These are phyloP conservation scores for Acer yangbiense DNA, from an alignment of 345 rosid genomes.

Conservation along the genomic window DNA sequence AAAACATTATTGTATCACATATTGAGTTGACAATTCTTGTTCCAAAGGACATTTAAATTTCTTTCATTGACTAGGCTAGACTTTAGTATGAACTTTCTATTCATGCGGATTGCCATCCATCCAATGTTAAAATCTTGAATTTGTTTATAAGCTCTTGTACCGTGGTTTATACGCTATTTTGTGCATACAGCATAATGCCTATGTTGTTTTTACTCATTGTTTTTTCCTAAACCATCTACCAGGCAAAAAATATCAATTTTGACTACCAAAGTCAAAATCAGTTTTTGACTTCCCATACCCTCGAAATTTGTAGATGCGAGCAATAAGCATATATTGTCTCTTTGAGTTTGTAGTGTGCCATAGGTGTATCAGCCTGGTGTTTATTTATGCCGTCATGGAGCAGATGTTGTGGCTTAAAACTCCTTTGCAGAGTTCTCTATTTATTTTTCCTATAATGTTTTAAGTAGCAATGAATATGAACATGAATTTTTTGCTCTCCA, in stretches of 20 bases:
- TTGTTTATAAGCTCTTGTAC: neutral
- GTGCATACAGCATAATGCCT: neutral
- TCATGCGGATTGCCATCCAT: neutral
- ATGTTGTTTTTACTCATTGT: neutral
- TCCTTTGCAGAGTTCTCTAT: no score
- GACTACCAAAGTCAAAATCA: neutral
- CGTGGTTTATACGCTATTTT: neutral
- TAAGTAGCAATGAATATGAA: neutral
- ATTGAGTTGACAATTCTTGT: conserved; percentile 3
- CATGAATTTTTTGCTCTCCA: neutral
- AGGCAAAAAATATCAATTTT: neutral
- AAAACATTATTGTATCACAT: neutral
- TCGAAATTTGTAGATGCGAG: neutral
- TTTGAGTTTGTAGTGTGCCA: neutral
- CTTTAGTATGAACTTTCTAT: neutral
- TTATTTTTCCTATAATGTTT: neutral
- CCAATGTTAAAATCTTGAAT: neutral
- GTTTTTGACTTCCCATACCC: neutral
- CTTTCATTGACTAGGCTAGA: neutral
- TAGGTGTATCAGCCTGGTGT: neutral
- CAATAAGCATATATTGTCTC: neutral
- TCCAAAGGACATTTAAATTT: neutral
- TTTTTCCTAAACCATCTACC: neutral
- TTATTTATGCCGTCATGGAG: neutral
- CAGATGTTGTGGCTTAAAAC: conserved; percentile 4